These are phyloP conservation scores for Cladosporium cucumerinum DNA, from an alignment of 2,329 filamentous ascomycete species.

Conservation along the genomic window DNA sequence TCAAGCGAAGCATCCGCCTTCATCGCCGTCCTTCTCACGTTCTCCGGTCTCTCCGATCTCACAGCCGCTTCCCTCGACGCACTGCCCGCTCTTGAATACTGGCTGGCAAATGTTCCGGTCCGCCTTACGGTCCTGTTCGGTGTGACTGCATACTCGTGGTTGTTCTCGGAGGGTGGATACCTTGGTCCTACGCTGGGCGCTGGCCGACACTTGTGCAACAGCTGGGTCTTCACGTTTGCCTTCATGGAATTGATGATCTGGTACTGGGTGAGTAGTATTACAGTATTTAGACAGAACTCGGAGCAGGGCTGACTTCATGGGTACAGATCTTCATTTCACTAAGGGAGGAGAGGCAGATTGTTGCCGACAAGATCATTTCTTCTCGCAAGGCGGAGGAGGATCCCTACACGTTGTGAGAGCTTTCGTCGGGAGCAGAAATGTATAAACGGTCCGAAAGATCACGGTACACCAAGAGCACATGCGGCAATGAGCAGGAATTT, in stretches of 20 bases:
- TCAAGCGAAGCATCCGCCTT: slow-evolving; percentile 66
- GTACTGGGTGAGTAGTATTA: slow-evolving; percentile 66
- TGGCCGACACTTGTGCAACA: slow-evolving; percentile 71
- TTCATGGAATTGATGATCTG: slow-evolving; percentile 81
- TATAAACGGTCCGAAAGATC: background rate
- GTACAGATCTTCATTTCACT: slow-evolving; percentile 60
- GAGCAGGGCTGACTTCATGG: slow-evolving; percentile 1
- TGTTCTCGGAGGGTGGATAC: slow-evolving; percentile 55
- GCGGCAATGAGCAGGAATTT: background rate
- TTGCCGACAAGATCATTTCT: slow-evolving; percentile 33
- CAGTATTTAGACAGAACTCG: background rate
- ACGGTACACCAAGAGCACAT: background rate
- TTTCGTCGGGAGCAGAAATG: background rate
- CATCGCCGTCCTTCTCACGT: slow-evolving; percentile 66
- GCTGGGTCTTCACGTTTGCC: slow-evolving; percentile 77
- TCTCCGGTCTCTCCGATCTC: slow-evolving; percentile 51
- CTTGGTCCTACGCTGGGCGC: slow-evolving; percentile 34
- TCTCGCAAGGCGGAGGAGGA: slow-evolving; percentile 38
- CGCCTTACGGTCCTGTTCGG: slow-evolving; percentile 62
- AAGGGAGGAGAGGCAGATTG: slow-evolving; percentile 57
- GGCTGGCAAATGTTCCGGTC: slow-evolving; percentile 56
- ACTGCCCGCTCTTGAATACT: slow-evolving; percentile 44
- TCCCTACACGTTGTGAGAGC: background rate
- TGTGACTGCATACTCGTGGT: slow-evolving; percentile 62
- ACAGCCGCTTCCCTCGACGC: slow-evolving; percentile 46